phyloP scores from a whole-genome alignment of 1,139 yeast species.

The Saccharomyces hybrid region DNA sequence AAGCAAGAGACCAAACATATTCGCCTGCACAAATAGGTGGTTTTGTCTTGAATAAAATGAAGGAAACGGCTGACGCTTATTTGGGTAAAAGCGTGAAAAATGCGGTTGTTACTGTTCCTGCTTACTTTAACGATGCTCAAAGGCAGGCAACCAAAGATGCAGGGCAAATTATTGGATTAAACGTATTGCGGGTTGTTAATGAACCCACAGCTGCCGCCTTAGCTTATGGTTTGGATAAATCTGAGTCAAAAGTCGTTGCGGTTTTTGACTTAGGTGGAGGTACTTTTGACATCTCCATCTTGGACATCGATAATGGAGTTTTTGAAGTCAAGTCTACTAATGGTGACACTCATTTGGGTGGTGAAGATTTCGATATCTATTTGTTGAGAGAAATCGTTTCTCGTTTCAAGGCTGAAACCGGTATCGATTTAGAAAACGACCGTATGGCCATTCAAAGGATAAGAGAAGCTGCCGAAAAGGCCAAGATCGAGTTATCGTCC shows the following conservation, averaged over 20 bases:
- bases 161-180: slow-evolving; percentile 93
- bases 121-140: slow-evolving; percentile 96
- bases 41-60: slow-evolving; percentile 82
- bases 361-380: slow-evolving; percentile 90
- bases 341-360: slow-evolving; percentile 99
- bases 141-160: slow-evolving; percentile 99
- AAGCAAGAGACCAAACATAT: slow-evolving; percentile 87
- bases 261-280: slow-evolving; percentile 99
- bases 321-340: slow-evolving; percentile 97
- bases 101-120: slow-evolving; percentile 97
- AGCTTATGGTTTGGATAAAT: slow-evolving; percentile 92
- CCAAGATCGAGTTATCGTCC: slow-evolving; percentile 95
- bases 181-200: slow-evolving; percentile 93
- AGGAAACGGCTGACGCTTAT: slow-evolving; percentile 92
- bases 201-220: slow-evolving; percentile 99
- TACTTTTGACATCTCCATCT: slow-evolving; percentile 93
- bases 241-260: slow-evolving; percentile 80
- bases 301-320: slow-evolving; percentile 93
- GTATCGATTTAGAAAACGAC: slow-evolving; percentile 81
- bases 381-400: slow-evolving; percentile 84
- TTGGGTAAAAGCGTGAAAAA: slow-evolving; percentile 76
- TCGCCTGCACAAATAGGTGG: slow-evolving; percentile 98
- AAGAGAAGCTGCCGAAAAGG: slow-evolving; percentile 99
- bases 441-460: slow-evolving; percentile 99
- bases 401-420: slow-evolving; percentile 85